Conservation (phyloP, 2,329 filamentous ascomycete species). For the Fusarium goolgardi region DNA sequence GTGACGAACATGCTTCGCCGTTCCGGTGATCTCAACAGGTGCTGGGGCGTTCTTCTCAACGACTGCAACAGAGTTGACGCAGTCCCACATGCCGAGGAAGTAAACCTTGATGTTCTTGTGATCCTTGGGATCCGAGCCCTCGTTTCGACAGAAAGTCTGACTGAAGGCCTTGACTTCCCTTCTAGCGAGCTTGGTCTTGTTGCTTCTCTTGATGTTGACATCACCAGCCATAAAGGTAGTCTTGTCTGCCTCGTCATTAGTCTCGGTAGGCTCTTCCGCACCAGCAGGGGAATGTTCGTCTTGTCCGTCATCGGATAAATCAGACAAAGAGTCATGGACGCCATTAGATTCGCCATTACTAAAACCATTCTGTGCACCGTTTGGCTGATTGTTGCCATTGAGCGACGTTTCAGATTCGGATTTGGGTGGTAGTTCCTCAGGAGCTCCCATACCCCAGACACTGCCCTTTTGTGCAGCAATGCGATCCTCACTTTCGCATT, state of each 20-base stretch:
- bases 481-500: conserved; percentile 52
- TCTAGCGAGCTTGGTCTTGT: neutral
- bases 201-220: neutral
- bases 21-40: conserved; percentile 53
- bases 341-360: neutral
- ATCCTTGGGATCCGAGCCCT: conserved; percentile 13
- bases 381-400: neutral
- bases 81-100: conserved; percentile 67
- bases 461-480: neutral
- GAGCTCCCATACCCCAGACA: neutral
- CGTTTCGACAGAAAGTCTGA: conserved; percentile 59
- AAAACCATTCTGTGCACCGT: neutral
- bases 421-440: neutral
- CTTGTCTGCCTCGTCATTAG: neutral
- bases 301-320: neutral
- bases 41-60: conserved; percentile 52
- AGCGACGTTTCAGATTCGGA: neutral
- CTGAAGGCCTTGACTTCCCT: conserved; percentile 59
- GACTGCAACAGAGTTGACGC: conserved; percentile 62
- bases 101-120: conserved; percentile 59
- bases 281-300: neutral
- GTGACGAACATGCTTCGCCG: conserved; percentile 60
- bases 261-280: neutral
- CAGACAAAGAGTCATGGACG: too few species aligned
- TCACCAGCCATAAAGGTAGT: neutral